These are phyloP conservation scores for Gnaphalium uliginosum DNA, from an alignment of 129 eudicot species.

Conservation along the genomic window DNA sequence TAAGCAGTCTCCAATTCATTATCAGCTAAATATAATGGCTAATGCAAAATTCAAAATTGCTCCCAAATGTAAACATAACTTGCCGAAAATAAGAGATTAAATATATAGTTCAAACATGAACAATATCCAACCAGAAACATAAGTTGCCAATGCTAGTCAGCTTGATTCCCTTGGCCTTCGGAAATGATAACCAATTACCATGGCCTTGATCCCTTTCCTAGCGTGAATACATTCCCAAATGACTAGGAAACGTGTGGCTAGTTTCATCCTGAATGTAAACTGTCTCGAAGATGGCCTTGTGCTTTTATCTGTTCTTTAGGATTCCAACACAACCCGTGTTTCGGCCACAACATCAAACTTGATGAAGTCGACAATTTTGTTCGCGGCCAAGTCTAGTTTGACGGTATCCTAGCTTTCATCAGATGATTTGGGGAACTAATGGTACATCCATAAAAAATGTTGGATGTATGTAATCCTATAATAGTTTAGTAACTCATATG, in stretches of 20 bases:
- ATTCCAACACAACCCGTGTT: conserved; percentile 66
- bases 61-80: too few relatives aligned
- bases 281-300: conserved; percentile 37
- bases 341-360: conserved; percentile 43
- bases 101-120: too few relatives aligned
- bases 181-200: conserved; percentile 67
- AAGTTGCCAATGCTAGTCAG: conserved; percentile 29
- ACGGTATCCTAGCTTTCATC: conserved; percentile 62
- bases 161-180: conserved; percentile 64
- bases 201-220: conserved; percentile 55
- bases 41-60: too few relatives aligned
- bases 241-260: conserved; percentile 35
- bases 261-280: conserved; percentile 34
- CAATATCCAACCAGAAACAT: too few relatives aligned
- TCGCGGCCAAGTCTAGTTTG: conserved; percentile 50
- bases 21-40: too few relatives aligned
- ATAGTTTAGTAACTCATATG: background rate
- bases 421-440: conserved; percentile 61
- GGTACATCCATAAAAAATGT: conserved; percentile 58
- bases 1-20: too few relatives aligned
- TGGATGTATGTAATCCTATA: conserved; percentile 48
- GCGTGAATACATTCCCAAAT: conserved; percentile 35
- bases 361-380: conserved; percentile 56
- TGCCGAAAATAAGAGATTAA: too few relatives aligned
- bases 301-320: conserved; percentile 59